A percentile compares a stretch with the other conserved stretches of the same genome.
Evolutionary conservation across 371 early-diverging fungal genomes (phyloP).

Genomic region (Chytridium lagenaria): DNA sequence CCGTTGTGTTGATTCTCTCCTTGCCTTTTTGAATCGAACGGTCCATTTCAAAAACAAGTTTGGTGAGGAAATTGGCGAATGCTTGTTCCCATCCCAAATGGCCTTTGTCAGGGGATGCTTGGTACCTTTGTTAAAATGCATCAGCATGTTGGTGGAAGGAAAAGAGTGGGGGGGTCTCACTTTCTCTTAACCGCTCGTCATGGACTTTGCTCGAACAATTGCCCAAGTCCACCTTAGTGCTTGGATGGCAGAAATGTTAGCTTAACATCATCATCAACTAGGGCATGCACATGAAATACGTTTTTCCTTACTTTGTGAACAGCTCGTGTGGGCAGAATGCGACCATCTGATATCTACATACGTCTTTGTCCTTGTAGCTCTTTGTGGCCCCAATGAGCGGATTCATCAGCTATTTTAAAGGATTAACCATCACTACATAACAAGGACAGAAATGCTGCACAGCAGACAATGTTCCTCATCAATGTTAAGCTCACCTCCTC

Average conservation of each 20-base stretch:
- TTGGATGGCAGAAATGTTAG: slow-evolving; percentile 34
- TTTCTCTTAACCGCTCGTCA: slow-evolving; percentile 78
- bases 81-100: slow-evolving; percentile 77
- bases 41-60: slow-evolving; percentile 75
- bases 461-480: not conserved
- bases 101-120: slow-evolving; percentile 67
- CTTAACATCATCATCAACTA: not conserved
- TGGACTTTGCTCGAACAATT: slow-evolving; percentile 73
- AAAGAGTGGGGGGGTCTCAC: slow-evolving; percentile 42
- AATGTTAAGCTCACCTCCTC: slow-evolving; percentile 55
- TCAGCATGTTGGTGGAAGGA: not conserved
- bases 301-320: slow-evolving; percentile 63
- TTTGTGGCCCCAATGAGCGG: slow-evolving; percentile 72
- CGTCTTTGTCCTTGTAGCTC: slow-evolving; percentile 51
- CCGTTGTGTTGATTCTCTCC: slow-evolving; percentile 68
- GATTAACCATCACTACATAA: not conserved
- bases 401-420: slow-evolving; percentile 63
- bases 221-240: slow-evolving; percentile 75
- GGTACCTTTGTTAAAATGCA: slow-evolving; percentile 55
- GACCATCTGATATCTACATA: slow-evolving; percentile 86
- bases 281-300: too few species aligned
- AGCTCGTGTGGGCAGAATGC: slow-evolving; percentile 85
- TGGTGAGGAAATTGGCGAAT: slow-evolving; percentile 75
- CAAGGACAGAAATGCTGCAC: not conserved
- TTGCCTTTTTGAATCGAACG: slow-evolving; percentile 77